Conservation (phyloP, 345 rosid genomes). For the Linum lewisii region DNA sequence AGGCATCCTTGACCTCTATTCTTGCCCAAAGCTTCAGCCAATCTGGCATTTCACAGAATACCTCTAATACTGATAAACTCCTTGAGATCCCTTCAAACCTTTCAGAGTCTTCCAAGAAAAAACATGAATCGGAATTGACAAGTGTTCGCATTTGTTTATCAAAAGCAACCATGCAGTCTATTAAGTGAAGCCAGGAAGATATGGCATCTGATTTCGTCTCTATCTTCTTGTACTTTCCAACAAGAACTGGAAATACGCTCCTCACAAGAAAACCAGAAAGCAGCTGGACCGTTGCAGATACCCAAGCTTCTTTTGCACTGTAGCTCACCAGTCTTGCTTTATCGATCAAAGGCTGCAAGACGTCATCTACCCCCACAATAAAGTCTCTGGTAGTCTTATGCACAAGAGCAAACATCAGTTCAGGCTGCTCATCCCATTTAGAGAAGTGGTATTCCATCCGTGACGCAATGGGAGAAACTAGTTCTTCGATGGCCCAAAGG, state of each 20-base stretch:
- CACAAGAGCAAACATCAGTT: slow-evolving; percentile 57
- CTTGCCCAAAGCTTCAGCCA: slow-evolving; percentile 81
- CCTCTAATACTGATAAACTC: slow-evolving; percentile 35
- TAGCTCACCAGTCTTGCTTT: slow-evolving; percentile 45
- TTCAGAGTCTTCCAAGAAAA: slow-evolving; percentile 32
- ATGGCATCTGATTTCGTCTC: slow-evolving; percentile 35
- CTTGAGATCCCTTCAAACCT: slow-evolving; percentile 21
- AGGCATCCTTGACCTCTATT: slow-evolving; percentile 63
- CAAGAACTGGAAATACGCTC: slow-evolving; percentile 37
- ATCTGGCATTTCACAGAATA: slow-evolving; percentile 48
- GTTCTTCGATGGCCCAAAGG: slow-evolving; percentile 70
- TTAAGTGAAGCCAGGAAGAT: slow-evolving; percentile 62
- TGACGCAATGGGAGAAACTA: slow-evolving; percentile 56
- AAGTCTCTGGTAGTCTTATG: slow-evolving; percentile 55
- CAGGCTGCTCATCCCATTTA: slow-evolving; percentile 64
- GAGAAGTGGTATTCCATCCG: slow-evolving; percentile 69
- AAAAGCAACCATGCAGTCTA: slow-evolving; percentile 59
- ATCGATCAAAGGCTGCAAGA: slow-evolving; percentile 77
- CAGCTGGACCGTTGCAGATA: slow-evolving; percentile 62
- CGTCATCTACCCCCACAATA: slow-evolving; percentile 50
- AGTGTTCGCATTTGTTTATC: slow-evolving; percentile 52
- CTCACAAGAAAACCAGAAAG: slow-evolving; percentile 50
- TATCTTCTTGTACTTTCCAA: slow-evolving; percentile 37
- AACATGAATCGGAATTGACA: slow-evolving; percentile 37
- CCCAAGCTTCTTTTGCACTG: slow-evolving; percentile 83